phyloP scores from a whole-genome alignment of 2,329 filamentous ascomycete species.

The Calonectria hawksworthii region DNA sequence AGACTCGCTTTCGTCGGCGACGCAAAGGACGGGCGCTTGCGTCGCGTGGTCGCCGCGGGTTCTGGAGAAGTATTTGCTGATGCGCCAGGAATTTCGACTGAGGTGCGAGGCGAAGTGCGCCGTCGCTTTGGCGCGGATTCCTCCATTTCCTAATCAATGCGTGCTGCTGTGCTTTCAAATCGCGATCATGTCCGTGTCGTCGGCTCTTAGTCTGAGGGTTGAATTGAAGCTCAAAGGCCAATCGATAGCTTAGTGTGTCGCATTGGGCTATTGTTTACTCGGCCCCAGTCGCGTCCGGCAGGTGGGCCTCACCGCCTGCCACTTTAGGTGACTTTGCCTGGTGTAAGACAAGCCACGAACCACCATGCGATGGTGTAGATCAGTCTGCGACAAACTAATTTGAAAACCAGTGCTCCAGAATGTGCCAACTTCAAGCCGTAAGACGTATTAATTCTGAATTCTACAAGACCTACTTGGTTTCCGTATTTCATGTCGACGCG shows the following conservation, averaged over 20 bases:
- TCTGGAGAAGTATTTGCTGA: slow-evolving; percentile 48
- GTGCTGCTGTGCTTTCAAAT: not conserved
- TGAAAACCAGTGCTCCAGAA: not conserved
- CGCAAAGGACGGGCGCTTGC: slow-evolving; percentile 69
- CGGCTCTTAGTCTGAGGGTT: not conserved
- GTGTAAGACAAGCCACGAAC: slow-evolving; percentile 5
- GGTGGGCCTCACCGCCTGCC: slow-evolving; percentile 46
- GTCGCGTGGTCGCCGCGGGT: slow-evolving; percentile 49
- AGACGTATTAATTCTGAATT: not conserved
- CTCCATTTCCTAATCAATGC: slow-evolving; percentile 54
- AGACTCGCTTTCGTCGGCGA: slow-evolving; percentile 78
- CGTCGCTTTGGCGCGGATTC: slow-evolving; percentile 74
- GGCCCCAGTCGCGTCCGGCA: slow-evolving; percentile 38
- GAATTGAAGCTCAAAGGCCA: slow-evolving; percentile 12
- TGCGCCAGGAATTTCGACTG: slow-evolving; percentile 44
- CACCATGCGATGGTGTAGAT: not conserved
- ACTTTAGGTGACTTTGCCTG: not conserved
- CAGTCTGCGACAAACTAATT: not conserved
- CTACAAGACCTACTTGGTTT: not conserved
- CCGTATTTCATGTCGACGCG: not conserved
- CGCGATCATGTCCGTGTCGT: slow-evolving; percentile 26
- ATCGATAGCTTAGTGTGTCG: slow-evolving; percentile 35
- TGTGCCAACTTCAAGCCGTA: not conserved
- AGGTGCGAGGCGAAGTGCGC: slow-evolving; percentile 69
- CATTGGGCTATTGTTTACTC: slow-evolving; percentile 46